Evolutionary conservation across 208 protist genomes (phyloP).

Genomic region (Wallacemonas sp.): DNA sequence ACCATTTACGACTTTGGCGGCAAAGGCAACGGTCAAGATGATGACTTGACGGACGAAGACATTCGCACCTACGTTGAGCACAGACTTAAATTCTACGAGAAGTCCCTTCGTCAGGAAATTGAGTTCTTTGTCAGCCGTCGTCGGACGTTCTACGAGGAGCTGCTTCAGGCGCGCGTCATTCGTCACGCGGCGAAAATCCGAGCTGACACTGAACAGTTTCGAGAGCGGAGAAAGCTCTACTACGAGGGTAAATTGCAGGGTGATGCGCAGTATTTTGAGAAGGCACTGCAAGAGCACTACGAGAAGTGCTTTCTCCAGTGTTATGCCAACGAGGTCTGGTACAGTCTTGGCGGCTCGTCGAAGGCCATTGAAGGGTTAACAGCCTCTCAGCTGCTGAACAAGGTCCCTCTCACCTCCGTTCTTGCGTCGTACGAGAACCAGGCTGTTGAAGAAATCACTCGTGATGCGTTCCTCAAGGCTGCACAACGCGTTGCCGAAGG

Average conservation of each 20-base stretch:
- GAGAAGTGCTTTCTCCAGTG: conserved; percentile 47
- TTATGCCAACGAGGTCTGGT: conserved; percentile 22
- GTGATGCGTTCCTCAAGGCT: conserved; percentile 42
- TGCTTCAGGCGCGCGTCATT: conserved; percentile 36
- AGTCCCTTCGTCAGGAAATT: conserved; percentile 35
- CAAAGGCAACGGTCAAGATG: conserved; percentile 7
- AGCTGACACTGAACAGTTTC: conserved; percentile 38
- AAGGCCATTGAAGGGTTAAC: neutral
- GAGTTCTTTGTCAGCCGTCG: conserved; percentile 31
- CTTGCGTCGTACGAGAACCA: conserved; percentile 34
- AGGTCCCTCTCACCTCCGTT: conserved; percentile 27
- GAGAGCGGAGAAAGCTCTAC: conserved; percentile 22
- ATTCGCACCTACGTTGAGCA: conserved; percentile 42
- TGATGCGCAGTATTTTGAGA: conserved; percentile 39
- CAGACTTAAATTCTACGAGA: conserved; percentile 44
- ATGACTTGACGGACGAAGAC: conserved; percentile 43
- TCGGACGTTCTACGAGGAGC: conserved; percentile 46
- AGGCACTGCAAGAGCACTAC: conserved; percentile 48
- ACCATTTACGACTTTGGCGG: conserved; percentile 30
- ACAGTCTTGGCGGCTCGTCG: neutral
- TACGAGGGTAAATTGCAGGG: conserved; percentile 29
- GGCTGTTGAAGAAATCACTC: conserved; percentile 30
- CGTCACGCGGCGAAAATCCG: conserved; percentile 44
- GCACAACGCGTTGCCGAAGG: conserved; percentile 22
- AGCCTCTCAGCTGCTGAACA: neutral